Conservation (phyloP, 371 early-diverging fungal species). For the Circinella umbellata region DNA sequence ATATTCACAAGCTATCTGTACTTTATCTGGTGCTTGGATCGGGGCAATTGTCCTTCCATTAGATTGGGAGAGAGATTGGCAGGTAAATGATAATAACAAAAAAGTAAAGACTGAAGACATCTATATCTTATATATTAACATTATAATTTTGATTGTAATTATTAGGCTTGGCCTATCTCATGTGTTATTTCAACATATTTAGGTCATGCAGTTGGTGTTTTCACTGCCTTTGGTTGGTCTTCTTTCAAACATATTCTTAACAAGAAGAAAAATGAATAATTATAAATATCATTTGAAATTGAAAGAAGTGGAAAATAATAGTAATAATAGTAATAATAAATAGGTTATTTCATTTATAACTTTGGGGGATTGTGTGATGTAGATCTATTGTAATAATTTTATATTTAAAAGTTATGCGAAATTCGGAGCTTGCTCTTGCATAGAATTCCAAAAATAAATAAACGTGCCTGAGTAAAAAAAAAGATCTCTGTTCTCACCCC, state of each 20-base stretch:
- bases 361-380: no score
- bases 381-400: no score
- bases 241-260: slow-evolving; percentile 41
- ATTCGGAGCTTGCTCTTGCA: no score
- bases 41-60: slow-evolving; percentile 56
- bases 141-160: background rate
- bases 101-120: background rate
- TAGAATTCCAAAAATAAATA: no score
- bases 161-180: slow-evolving; percentile 51
- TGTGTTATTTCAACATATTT: slow-evolving; percentile 53
- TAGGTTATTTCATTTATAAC: no score
- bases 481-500: background rate
- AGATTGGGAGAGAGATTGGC: slow-evolving; percentile 60
- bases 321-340: no score
- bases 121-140: background rate
- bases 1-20: slow-evolving; percentile 47
- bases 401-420: no score
- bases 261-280: slow-evolving; percentile 51
- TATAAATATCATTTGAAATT: background rate
- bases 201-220: slow-evolving; percentile 49
- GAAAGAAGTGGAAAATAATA: background rate
- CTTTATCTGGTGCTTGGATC: slow-evolving; percentile 55
- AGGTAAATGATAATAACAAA: slow-evolving; percentile 24
- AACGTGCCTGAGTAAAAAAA: no score
- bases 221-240: slow-evolving; percentile 49